Evolutionary conservation across 345 rosid species (phyloP), one percentile per base, ranked within the genome.

Genomic region (Clausena lansium): DNA sequence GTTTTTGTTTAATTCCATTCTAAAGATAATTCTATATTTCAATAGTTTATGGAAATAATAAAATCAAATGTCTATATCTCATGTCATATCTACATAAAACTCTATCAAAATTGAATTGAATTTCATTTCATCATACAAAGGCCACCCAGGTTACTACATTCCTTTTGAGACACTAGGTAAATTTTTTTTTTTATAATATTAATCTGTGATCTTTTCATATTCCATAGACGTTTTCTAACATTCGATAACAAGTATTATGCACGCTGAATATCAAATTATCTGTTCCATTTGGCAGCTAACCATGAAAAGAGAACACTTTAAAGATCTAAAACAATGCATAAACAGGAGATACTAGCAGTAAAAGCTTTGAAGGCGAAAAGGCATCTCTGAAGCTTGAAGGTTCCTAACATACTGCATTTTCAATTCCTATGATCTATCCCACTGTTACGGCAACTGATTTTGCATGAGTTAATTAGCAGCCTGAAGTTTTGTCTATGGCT

Each of bases 371-470:
- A 75, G 64, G 38, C 54, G n/a, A 14, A 14, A 9, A 63, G 71
- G 28, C 41, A 62, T 24, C 47, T 45, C 62, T 67, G 24, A 70
- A 13, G 39, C 66, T 14, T 24, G 39, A 55, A 77, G 58, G 54
- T 64, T 70, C 74, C 77, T 33, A 63, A 50, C 17, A 63, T 59
- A 58, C 27, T 25, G 64, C 61, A 70, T 33, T 70, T 50, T 45
- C 63, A 55, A 20, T 24, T 13, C 50, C 35, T 28, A 20, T 70
- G 54, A 71, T 73, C 57, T 32, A 61, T 60, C 67, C 36, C 30
- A 19, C 63, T 32, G 32, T 14, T 55, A 47, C 32, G 5, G 47
- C 6, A 55, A 28, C 11, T 14, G 24, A 71, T 22, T 47, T 41
- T 36, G 70, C 61, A 27, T 59, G 65, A 62, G 50, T 45, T 45